These are phyloP conservation scores for Pseudonitzschia multistriata DNA, from an alignment of 108 stramenopile genomes.

Conservation along the genomic window DNA sequence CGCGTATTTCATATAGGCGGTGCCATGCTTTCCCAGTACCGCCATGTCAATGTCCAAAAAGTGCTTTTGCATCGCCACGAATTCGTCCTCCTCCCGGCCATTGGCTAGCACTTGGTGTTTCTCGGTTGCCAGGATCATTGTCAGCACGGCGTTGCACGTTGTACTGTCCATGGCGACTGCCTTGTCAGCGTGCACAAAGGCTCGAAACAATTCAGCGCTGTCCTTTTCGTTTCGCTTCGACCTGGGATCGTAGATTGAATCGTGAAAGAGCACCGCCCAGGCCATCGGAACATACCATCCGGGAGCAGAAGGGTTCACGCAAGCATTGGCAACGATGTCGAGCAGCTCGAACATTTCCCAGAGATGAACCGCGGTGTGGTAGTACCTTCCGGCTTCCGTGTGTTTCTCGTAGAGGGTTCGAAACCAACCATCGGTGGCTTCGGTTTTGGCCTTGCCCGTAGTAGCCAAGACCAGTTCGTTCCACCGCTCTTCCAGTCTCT, in stretches of 20 bases:
- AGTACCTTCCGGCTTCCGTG: conserved; percentile 47
- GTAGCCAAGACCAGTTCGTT: not conserved
- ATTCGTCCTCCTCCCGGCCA: not conserved
- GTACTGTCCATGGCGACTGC: not conserved
- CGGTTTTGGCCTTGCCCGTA: not conserved
- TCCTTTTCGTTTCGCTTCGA: conserved; percentile 74
- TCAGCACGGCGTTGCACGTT: conserved; percentile 18
- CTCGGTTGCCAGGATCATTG: conserved; percentile 45
- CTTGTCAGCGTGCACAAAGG: conserved; percentile 41
- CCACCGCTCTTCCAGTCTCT: not conserved
- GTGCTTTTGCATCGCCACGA: conserved; percentile 16
- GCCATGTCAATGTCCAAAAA: conserved; percentile 87
- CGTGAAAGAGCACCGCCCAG: conserved; percentile 80
- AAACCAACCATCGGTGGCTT: conserved; percentile 46
- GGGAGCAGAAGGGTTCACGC: not conserved
- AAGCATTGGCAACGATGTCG: not conserved
- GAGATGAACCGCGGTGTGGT: conserved; percentile 80
- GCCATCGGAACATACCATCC: conserved; percentile 24
- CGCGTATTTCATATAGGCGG: conserved; percentile 63
- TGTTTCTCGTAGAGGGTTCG: conserved; percentile 49
- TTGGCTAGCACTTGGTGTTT: conserved; percentile 24
- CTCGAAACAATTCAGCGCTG: conserved; percentile 62
- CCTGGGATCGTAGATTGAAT: conserved; percentile 77
- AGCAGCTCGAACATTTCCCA: conserved; percentile 58
- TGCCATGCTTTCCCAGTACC: conserved; percentile 58